Conservation (phyloP, 2,329 filamentous ascomycete genomes). For the Aureobasidium namibiae region DNA sequence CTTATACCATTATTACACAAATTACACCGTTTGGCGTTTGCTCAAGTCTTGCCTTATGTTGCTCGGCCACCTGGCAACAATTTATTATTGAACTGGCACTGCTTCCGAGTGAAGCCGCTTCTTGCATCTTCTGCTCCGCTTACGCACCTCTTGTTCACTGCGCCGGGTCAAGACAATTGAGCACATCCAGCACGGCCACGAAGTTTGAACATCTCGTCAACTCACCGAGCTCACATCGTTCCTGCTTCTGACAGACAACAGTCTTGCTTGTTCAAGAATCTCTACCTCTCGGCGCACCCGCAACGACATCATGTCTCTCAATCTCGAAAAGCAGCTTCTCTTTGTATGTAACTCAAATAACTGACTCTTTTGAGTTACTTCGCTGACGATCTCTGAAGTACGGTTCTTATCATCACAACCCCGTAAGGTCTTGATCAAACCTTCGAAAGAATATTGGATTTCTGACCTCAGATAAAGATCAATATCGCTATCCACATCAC, state of each 20-base stretch:
- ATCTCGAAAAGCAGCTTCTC: constrained; percentile 72
- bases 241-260: neutral
- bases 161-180: neutral
- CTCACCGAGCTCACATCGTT: neutral
- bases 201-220: neutral
- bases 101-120: constrained; percentile 7
- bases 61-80: constrained; percentile 1
- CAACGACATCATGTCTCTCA: constrained; percentile 44
- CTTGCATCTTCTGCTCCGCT: neutral
- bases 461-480: constrained; percentile 39
- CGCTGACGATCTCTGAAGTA: constrained; percentile 48
- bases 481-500: constrained; percentile 73
- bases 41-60: neutral
- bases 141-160: neutral
- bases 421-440: constrained; percentile 34
- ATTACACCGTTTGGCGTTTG: neutral
- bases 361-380: neutral
- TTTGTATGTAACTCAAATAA: constrained; percentile 57
- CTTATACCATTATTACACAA: neutral
- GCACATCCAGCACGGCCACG: neutral
- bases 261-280: neutral
- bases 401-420: constrained; percentile 73
- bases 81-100: neutral
- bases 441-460: neutral
- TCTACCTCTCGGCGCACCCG: neutral